Evolutionary conservation across 495 filamentous ascomycete species (phyloP), one percentile per base, ranked within the genome.

Genomic region (Trichoderma erinaceum): DNA sequence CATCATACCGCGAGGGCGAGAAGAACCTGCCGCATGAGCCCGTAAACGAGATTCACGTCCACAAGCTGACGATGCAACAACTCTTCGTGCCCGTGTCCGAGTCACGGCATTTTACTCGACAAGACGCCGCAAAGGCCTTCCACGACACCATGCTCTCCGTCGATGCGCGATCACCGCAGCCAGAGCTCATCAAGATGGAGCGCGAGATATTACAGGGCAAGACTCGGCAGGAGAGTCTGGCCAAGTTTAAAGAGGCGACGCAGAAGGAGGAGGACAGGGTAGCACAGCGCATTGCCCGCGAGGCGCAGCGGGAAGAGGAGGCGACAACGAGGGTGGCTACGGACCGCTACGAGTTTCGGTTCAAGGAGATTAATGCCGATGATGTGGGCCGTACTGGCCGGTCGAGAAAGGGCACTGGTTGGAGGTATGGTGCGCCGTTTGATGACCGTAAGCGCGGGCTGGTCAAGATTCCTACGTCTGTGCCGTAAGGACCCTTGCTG

Each of bases 51-150:
- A 85, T 99, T 10, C 89, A 89, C 67, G 87, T 92, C 38, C 93
- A 97, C 78, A 85, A 86, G 35, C 76, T 86, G 63, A 97, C 95
- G 0, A 83, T 84, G 63, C 84, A 89, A 67, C 95, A 98, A 79
- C 85, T 97, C 50, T 99, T 97, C 79, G 85, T 91, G 75, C 95
- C 96, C 4, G 87, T 89, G 63, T 90, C 95, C 12, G 95, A 99
- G 78, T 97, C 93, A 21, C 88, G 92, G 25, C 80, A 88, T 44
- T 98, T 97, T 77, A 97, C 90, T 6, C 91, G 96, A 75, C 84
- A 78, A 35, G 94, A 98, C 75, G 96, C 95, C 10, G 96, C 90
- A 46, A 88, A 89, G 70, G 92, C 90, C 48, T 98, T 99, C 78
- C 83, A 83, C 71, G 73, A 79, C 4, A 77, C 72, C 18, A 85